Conservation (phyloP, 106 monocot genomes). For the Narthecium ossifragum region DNA sequence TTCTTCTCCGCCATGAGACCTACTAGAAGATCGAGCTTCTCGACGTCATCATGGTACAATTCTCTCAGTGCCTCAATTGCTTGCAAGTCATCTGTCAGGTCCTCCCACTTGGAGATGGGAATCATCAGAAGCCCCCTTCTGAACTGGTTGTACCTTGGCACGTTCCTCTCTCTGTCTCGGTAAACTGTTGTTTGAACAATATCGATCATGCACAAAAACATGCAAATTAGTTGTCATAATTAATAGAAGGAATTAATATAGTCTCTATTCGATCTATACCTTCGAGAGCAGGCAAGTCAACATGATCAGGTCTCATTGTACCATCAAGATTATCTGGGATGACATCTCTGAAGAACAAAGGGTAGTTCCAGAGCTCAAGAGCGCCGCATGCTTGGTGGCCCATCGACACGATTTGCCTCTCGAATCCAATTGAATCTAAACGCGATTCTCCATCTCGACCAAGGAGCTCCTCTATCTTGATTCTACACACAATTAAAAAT, state of each 20-base stretch:
- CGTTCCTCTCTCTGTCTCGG: slow-evolving; percentile 48
- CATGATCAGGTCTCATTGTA: slow-evolving; percentile 29
- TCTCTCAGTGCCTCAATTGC: slow-evolving; percentile 27
- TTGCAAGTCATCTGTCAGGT: slow-evolving; percentile 41
- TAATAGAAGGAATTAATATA: no score
- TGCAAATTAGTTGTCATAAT: background rate
- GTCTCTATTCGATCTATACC: slow-evolving; percentile 15
- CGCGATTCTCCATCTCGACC: slow-evolving; percentile 35
- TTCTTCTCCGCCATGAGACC: slow-evolving; percentile 76
- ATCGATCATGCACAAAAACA: background rate
- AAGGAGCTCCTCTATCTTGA: slow-evolving; percentile 36
- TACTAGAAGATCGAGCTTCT: slow-evolving; percentile 56
- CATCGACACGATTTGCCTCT: slow-evolving; percentile 58
- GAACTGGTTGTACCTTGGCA: slow-evolving; percentile 56
- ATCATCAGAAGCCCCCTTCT: slow-evolving; percentile 38
- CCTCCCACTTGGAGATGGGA: slow-evolving; percentile 66
- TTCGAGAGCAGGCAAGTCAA: slow-evolving; percentile 54
- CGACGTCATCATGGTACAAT: slow-evolving; percentile 54
- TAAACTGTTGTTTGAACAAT: slow-evolving; percentile 31
- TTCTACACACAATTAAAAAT: no score
- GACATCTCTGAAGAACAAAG: slow-evolving; percentile 44
- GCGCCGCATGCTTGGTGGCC: slow-evolving; percentile 66
- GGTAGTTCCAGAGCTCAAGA: slow-evolving; percentile 75
- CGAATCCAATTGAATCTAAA: slow-evolving; percentile 35
- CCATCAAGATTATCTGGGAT: slow-evolving; percentile 51